Conservation (phyloP, 805 yeast species). For the Candida ficus region DNA sequence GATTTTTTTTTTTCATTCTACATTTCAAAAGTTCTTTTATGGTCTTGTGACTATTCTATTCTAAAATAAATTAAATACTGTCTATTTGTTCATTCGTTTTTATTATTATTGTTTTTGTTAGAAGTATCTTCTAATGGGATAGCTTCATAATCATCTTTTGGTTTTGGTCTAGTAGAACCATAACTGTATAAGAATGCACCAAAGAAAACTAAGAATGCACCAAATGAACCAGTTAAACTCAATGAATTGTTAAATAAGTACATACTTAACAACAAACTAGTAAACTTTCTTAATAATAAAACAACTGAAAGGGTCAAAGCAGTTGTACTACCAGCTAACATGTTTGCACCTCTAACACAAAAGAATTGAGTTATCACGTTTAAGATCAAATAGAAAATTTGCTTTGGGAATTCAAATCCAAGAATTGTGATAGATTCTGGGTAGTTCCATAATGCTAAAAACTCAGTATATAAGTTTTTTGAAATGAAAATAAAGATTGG, state of each 20-base stretch:
- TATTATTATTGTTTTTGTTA: conserved; percentile 1
- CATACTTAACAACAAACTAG: conserved; percentile 54
- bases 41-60: too few relatives aligned
- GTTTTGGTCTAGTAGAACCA: conserved; percentile 24
- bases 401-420: conserved; percentile 22
- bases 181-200: conserved; percentile 49
- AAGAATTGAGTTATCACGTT: conserved; percentile 52
- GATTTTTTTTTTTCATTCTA: too few relatives aligned
- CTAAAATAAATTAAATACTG: too few relatives aligned
- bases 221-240: conserved; percentile 34
- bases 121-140: conserved; percentile 6
- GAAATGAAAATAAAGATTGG: conserved; percentile 44
- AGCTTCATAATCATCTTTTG: conserved; percentile 15
- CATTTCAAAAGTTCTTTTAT: too few relatives aligned
- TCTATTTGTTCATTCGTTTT: background rate
- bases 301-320: conserved; percentile 62
- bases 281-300: conserved; percentile 55
- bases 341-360: conserved; percentile 67
- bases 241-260: conserved; percentile 44
- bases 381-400: conserved; percentile 27
- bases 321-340: conserved; percentile 49
- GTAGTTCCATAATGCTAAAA: conserved; percentile 19
- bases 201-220: conserved; percentile 45
- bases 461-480: conserved; percentile 29
- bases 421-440: conserved; percentile 17